Base-by-base conservation (phyloP, 257 asterid genomes). In the Catharanthus roseus region DNA sequence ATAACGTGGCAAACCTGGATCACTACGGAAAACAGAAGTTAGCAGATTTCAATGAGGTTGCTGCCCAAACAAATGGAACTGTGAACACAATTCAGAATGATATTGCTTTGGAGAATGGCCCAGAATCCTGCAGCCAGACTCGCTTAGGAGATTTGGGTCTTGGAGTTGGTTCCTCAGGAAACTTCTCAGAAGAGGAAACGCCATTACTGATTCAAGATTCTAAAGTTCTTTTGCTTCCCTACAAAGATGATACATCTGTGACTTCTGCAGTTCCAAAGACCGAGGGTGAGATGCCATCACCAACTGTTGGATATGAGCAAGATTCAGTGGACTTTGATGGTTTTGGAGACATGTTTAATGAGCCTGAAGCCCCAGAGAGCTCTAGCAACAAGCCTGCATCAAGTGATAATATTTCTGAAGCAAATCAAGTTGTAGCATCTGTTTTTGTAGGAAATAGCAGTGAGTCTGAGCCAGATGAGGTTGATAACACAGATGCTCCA, bases 401-500 rank as follows among this genome's bases (percentile, higher is more conserved):
- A 60, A 50, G 50, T 73, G 72, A 66, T 75, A 64, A 74, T 74
- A 65, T 69, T 75, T 75, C 79, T n/a, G 75, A 56, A 70, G 79
- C 74, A 63, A 81, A 77, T 75, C 85, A 77, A 74, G 69, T 41
- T 12, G 64, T 75, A 44, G 74, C 67, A 70, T 78, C 62, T 70
- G 89, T 83, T 79, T 81, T 78, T 70, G 70, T 55, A 57, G 92
- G 82, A 69, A 83, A 76, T 63, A 77, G 75, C 78, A 88, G 93
- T 42, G 96, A 86, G 61, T 93, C 97, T 86, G 97, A 93, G 77
- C 96, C 93, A 18, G 89, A 82, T 64, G 99, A 89, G 84, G 95
- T 93, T 80, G 97, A 91, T 77, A 72, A 87, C 81, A 75, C 88
- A 69, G 86, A 93, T 80, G 76, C 87, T 77, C 95, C 96, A 1